phyloP scores from a whole-genome alignment of 345 rosid species.

The Trapa bicornis region DNA sequence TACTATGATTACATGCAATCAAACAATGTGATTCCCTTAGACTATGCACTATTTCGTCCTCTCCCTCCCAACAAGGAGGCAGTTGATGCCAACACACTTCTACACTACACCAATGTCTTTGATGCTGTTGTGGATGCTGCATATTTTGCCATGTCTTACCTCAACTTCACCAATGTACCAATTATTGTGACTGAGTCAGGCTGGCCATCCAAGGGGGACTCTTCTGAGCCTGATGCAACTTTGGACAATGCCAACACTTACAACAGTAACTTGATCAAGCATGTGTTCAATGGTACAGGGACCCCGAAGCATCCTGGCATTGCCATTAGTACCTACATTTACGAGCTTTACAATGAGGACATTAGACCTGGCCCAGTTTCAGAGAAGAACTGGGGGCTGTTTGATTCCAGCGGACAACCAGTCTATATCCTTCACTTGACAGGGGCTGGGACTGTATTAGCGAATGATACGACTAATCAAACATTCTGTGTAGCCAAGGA shows the following conservation, averaged over 20 bases:
- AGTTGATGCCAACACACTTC: constrained; percentile 84
- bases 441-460: constrained; percentile 69
- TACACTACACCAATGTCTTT: constrained; percentile 88
- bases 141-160: constrained; percentile 70
- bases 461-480: constrained; percentile 93
- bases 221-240: constrained; percentile 62
- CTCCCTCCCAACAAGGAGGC: constrained; percentile 92
- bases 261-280: constrained; percentile 86
- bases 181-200: constrained; percentile 79
- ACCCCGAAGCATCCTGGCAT: constrained; percentile 85
- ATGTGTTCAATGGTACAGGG: constrained; percentile 75
- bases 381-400: constrained; percentile 95
- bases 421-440: constrained; percentile 63
- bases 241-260: constrained; percentile 78
- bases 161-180: constrained; percentile 75
- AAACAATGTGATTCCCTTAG: constrained; percentile 61
- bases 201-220: constrained; percentile 94
- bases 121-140: constrained; percentile 94
- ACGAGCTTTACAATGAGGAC: constrained; percentile 96
- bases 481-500: constrained; percentile 75
- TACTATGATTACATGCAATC: constrained; percentile 79
- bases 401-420: constrained; percentile 55
- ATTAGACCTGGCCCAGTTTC: constrained; percentile 50
- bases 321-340: constrained; percentile 64
- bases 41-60: constrained; percentile 85